These are phyloP conservation scores for Fistulifera solaris DNA, from an alignment of 108 stramenopile genomes.

Conservation along the genomic window DNA sequence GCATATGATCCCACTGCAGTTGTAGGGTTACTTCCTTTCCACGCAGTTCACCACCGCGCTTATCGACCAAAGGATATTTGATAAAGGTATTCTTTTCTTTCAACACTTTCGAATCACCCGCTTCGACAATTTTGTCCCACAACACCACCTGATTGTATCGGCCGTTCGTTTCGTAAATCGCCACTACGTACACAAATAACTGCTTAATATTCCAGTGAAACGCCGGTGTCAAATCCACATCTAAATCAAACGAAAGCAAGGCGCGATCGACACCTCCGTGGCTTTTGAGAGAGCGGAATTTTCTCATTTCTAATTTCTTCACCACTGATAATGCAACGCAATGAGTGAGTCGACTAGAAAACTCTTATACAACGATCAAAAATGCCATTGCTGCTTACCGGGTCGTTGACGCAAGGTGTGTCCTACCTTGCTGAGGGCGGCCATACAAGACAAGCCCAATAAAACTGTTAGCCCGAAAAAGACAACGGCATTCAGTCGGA, in stretches of 20 bases:
- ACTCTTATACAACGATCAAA: background rate
- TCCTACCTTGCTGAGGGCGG: constrained; percentile 71
- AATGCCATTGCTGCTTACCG: constrained; percentile 21
- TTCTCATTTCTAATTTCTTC: constrained; percentile 57
- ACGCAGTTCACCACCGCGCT: constrained; percentile 78
- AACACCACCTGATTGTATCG: constrained; percentile 87
- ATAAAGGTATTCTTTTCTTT: constrained; percentile 81
- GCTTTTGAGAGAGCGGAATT: constrained; percentile 72
- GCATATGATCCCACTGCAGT: constrained; percentile 98
- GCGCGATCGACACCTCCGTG: constrained; percentile 92
- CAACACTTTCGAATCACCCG: constrained; percentile 59
- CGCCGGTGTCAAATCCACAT: constrained; percentile 90
- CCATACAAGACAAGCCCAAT: constrained; percentile 79
- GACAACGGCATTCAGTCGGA: constrained; percentile 95
- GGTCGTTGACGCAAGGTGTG: constrained; percentile 52
- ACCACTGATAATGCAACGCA: constrained; percentile 29
- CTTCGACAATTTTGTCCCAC: constrained; percentile 95
- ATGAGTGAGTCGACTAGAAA: background rate
- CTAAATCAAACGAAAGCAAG: constrained; percentile 84
- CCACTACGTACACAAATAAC: constrained; percentile 89
- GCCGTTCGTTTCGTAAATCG: constrained; percentile 72
- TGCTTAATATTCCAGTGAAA: constrained; percentile 99
- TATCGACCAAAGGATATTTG: constrained; percentile 94
- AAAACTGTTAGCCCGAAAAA: constrained; percentile 97
- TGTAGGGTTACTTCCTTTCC: constrained; percentile 79